Evolutionary conservation across 345 rosid genomes (phyloP), one percentile per base, ranked within the genome.

Genomic region (Linum tenue): DNA sequence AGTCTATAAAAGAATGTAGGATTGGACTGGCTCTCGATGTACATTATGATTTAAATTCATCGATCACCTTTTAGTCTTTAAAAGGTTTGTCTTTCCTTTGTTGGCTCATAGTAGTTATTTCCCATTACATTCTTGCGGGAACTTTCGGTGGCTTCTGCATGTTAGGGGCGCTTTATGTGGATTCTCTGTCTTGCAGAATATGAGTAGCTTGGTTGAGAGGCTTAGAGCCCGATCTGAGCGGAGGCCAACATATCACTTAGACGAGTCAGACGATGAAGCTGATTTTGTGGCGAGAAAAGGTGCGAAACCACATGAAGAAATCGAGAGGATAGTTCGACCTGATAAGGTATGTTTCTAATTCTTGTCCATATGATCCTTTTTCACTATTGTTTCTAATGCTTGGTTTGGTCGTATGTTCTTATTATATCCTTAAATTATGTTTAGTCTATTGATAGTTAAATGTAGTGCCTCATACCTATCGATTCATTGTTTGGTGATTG

Each of bases 201-300:
- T 95, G 99, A 95, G 95, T 80, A 95, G 99, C 82, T 81, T 95
- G 76, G 96, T 83, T 37, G 99, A 95, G 84, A 81, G 97, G 87
- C 90, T 95, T n/a, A 92, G 99, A 16, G 82, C 78, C 56, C 72
- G 99, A 76, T 83, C 97, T 55, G 96, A 89, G 62, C 80, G 90
- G 70, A 95, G 67, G 77, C 99, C 99, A 37, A 55, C 88, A 70
- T 94, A 94, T 72, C 84, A 81, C 77, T 59, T 95, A 12, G 97
- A 95, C 76, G 99, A 95, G 38, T 95, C 96, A 7, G 97, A 95
- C 72, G 95, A 88, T 67, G 99, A 95, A 55, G 84, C 31, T 22
- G 31, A 95, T 73, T 80, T 85, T 69, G 71, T 73, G 22, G 68
- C 77, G 36, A 70, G 82, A 70, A 95, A 85, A 59, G 66, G 78